These are phyloP conservation scores for Desmodesmus armatus DNA, from an alignment of 139 green algal species.

Conservation along the genomic window DNA sequence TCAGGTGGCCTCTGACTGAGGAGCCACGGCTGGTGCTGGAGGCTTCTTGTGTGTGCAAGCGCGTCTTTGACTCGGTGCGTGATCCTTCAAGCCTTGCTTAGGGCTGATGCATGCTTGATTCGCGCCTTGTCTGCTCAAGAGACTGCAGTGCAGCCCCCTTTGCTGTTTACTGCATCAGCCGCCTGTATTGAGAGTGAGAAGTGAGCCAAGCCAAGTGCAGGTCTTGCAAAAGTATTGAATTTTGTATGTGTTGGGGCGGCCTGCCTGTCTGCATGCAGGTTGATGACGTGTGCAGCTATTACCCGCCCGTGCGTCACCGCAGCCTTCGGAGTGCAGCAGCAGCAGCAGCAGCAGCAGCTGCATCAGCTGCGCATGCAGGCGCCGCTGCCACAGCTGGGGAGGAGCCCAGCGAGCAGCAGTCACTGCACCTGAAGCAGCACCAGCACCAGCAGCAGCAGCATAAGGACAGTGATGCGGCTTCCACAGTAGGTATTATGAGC, in stretches of 20 bases:
- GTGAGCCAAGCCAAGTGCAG: no score
- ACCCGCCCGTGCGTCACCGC: no score
- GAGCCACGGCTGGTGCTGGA: slow-evolving; percentile 70
- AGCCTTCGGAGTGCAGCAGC: background rate
- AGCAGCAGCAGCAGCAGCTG: background rate
- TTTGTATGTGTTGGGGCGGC: no score
- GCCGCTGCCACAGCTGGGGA: background rate
- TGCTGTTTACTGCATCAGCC: no score
- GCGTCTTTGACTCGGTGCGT: slow-evolving; percentile 66
- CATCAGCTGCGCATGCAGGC: background rate
- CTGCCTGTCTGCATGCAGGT: slow-evolving; percentile 14
- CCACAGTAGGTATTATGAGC: background rate
- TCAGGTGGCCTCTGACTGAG: slow-evolving; percentile 60
- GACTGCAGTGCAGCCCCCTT: no score
- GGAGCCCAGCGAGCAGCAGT: slow-evolving; percentile 1
- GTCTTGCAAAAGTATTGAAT: no score
- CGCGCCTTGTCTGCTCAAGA: no score
- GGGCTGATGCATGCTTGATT: no score
- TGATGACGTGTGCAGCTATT: slow-evolving; percentile 37
- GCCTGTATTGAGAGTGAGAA: no score
- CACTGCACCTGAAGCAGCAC: background rate
- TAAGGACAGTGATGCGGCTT: no score
- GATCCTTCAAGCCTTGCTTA: background rate
- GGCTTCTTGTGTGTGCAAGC: slow-evolving; percentile 58
- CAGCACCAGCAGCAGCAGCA: slow-evolving; percentile 34